A percentile compares a stretch with the other conserved stretches of the same genome.
phyloP scores from a whole-genome alignment of 2,329 filamentous ascomycete species.

The Trichoderma koningiopsis region DNA sequence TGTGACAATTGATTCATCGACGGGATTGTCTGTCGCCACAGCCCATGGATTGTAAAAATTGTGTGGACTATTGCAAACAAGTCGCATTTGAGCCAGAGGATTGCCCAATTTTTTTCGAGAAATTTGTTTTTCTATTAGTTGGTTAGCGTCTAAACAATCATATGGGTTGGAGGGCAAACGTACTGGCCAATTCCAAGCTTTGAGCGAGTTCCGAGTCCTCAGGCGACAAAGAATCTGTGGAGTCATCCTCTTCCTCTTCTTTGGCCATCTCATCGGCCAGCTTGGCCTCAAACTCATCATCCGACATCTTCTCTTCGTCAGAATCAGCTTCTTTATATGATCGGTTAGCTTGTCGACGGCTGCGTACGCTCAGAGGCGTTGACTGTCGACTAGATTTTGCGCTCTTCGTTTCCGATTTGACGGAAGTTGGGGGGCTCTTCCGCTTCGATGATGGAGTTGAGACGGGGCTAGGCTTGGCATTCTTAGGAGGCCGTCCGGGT shows the following conservation, averaged over 20 bases:
- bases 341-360: constrained; percentile 52
- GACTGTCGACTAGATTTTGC: constrained; percentile 73
- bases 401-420: constrained; percentile 62
- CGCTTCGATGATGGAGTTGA: constrained; percentile 37
- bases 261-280: constrained; percentile 64
- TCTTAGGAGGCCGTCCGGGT: constrained; percentile 32
- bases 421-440: constrained; percentile 36
- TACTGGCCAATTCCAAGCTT: constrained; percentile 76
- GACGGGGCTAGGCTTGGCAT: constrained; percentile 31
- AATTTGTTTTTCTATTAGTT: constrained; percentile 72
- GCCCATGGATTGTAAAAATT: constrained; percentile 96
- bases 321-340: constrained; percentile 59
- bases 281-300: constrained; percentile 80
- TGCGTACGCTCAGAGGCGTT: constrained; percentile 64
- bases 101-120: constrained; percentile 90
- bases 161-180: constrained; percentile 34
- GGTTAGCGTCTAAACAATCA: constrained; percentile 30
- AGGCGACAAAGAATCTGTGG: constrained; percentile 42
- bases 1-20: constrained; percentile 82
- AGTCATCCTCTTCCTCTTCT: constrained; percentile 42
- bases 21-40: constrained; percentile 55
- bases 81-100: constrained; percentile 84
- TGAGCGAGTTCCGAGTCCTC: constrained; percentile 67
- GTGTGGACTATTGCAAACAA: constrained; percentile 91
- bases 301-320: constrained; percentile 67